Conservation (phyloP, 108 stramenopile species). For the Cylindrotheca closterium region DNA sequence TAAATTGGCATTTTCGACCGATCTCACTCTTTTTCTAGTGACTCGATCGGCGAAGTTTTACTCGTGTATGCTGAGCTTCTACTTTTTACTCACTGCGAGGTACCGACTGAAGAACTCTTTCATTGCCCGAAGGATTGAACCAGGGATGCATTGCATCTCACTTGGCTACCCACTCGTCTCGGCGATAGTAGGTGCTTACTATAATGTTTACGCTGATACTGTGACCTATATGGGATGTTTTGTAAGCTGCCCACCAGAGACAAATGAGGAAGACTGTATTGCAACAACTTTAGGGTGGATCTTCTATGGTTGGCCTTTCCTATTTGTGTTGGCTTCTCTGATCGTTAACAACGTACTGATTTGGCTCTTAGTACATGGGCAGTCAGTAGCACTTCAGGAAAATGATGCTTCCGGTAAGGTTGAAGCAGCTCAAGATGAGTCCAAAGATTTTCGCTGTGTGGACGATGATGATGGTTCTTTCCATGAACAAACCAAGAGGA, state of each 20-base stretch:
- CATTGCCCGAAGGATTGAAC: conserved; percentile 12
- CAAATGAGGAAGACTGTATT: neutral
- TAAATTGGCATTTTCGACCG: conserved; percentile 19
- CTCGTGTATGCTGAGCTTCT: conserved; percentile 25
- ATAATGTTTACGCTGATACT: conserved; percentile 11
- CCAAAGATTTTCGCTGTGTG: neutral
- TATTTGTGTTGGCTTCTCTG: neutral
- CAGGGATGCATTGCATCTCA: conserved; percentile 8
- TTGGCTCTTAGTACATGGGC: neutral
- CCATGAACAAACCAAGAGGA: neutral
- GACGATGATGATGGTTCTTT: neutral
- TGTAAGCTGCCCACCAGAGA: neutral
- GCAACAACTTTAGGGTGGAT: conserved; percentile 7
- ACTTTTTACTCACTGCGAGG: conserved; percentile 27
- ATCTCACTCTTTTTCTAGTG: conserved; percentile 18
- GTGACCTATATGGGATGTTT: conserved; percentile 10
- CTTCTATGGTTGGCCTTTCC: conserved; percentile 2
- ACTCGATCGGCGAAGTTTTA: conserved; percentile 15
- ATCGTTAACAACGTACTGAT: conserved; percentile 4
- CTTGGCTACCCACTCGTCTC: conserved; percentile 5
- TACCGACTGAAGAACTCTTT: conserved; percentile 2
- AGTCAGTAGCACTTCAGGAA: no score
- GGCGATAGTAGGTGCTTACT: conserved; percentile 11
- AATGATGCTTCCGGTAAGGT: no score
- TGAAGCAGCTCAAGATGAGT: neutral